phyloP scores from a whole-genome alignment of 1,284 basidiomycete species.

The Phaffia rhodozyma region DNA sequence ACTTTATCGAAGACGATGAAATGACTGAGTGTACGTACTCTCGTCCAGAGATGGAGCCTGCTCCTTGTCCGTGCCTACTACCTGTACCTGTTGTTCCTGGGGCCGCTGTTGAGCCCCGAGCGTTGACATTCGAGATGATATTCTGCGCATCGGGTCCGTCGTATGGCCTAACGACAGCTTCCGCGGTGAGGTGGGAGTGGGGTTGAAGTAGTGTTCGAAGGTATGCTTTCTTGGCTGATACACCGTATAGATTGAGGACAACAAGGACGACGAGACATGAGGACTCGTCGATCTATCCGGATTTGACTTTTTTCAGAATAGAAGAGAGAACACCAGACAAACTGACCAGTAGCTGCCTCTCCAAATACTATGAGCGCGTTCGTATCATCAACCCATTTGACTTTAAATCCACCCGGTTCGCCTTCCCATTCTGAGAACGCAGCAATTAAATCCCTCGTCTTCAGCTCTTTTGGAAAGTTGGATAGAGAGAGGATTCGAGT shows the following conservation, averaged over 20 bases:
- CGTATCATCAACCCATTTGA: conserved; percentile 97
- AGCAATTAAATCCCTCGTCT: conserved; percentile 88
- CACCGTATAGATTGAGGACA: conserved; percentile 25
- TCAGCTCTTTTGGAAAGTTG: conserved; percentile 87
- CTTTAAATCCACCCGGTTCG: conserved; percentile 82
- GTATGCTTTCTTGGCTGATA: conserved; percentile 81
- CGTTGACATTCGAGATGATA: conserved; percentile 47
- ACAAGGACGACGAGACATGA: neutral
- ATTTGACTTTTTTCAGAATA: neutral
- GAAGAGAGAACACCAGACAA: conserved; percentile 1
- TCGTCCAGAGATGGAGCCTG: neutral
- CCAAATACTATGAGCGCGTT: conserved; percentile 90
- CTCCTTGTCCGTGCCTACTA: neutral
- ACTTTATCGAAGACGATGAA: too few species aligned
- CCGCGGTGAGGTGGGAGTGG: conserved; percentile 53
- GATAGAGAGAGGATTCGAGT: conserved; percentile 87
- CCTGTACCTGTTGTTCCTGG: too few species aligned
- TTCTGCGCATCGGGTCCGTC: conserved; percentile 82
- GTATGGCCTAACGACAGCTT: conserved; percentile 69
- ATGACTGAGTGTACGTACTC: neutral
- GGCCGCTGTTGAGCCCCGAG: neutral
- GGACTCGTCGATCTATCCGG: neutral
- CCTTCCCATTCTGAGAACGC: conserved; percentile 81
- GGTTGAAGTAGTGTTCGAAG: conserved; percentile 72
- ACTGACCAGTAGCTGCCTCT: conserved; percentile 41